Conservation (phyloP, 306 rosid species). For the Fragaria ananassa region DNA sequence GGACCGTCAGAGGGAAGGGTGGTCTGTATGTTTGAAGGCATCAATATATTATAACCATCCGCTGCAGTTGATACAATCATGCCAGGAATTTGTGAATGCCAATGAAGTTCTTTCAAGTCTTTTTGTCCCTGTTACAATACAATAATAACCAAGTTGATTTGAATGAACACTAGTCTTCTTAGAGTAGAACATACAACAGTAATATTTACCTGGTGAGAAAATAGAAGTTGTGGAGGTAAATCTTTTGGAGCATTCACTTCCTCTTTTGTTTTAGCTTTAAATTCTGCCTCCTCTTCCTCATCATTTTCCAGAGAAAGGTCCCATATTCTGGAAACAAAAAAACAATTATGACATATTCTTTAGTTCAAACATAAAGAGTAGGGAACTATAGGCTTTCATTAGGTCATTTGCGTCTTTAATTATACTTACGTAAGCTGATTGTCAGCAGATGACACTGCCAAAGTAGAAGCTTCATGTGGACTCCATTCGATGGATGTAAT, state of each 20-base stretch:
- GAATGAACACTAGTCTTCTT: background rate
- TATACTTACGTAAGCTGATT: constrained; percentile 87
- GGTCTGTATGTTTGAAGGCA: constrained; percentile 91
- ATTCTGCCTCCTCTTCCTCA: constrained; percentile 94
- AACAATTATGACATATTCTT: constrained; percentile 1
- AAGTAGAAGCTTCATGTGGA: constrained; percentile 85
- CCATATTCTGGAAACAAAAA: constrained; percentile 71
- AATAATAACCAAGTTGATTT: background rate
- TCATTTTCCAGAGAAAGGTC: constrained; percentile 92
- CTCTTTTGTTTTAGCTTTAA: constrained; percentile 74
- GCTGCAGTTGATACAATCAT: constrained; percentile 90
- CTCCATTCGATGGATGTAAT: constrained; percentile 97
- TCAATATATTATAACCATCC: constrained; percentile 85
- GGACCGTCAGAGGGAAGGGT: constrained; percentile 62
- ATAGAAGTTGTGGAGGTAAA: constrained; percentile 93
- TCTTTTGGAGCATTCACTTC: constrained; percentile 81
- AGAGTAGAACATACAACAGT: background rate
- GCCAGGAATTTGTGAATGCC: constrained; percentile 96
- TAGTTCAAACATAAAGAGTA: background rate
- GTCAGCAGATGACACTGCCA: constrained; percentile 87
- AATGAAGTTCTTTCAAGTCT: constrained; percentile 87
- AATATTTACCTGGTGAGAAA: constrained; percentile 77
- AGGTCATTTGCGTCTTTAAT: background rate
- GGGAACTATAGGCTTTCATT: background rate
- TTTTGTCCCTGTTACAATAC: constrained; percentile 70